Evolutionary conservation across 2,329 filamentous ascomycete species (phyloP).

Genomic region (Colletotrichum lentis): DNA sequence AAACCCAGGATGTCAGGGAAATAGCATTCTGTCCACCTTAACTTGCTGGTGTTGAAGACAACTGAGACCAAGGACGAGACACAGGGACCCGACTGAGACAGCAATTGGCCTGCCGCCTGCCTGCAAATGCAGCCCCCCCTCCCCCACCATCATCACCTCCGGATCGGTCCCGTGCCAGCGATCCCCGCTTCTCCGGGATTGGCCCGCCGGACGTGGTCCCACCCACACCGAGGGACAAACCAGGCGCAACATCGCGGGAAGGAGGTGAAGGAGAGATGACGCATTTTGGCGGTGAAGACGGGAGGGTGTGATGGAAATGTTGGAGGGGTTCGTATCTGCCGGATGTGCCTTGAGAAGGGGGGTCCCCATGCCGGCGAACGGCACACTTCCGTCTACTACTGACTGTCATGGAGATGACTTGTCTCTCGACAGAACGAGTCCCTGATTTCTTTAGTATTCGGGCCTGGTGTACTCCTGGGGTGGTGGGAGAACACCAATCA

Average conservation of each 20-base stretch:
- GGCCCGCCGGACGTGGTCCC: constrained; percentile 1
- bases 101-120: not conserved
- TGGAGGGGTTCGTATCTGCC: not conserved
- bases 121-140: not conserved
- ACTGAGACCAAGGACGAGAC: not conserved
- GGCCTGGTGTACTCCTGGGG: too few relatives aligned
- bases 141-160: not conserved
- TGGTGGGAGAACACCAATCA: too few relatives aligned
- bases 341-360: too few relatives aligned
- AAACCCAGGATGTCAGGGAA: not conserved
- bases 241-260: not conserved
- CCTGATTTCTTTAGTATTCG: too few relatives aligned
- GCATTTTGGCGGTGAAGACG: constrained; percentile 31
- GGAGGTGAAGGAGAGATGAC: constrained; percentile 11
- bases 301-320: not conserved
- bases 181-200: constrained; percentile 7
- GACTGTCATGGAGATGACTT: too few relatives aligned
- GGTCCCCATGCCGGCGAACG: too few relatives aligned
- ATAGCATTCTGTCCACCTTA: too few relatives aligned
- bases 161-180: constrained; percentile 11
- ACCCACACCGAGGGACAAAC: not conserved
- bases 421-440: too few relatives aligned
- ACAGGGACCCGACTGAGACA: not conserved
- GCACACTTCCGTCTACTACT: too few relatives aligned
- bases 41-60: not conserved